A percentile compares a stretch with the other conserved stretches of the same genome.
These are phyloP conservation scores for Oryza nivara DNA, from an alignment of 176 grass and related monocot genomes.

Conservation along the genomic window DNA sequence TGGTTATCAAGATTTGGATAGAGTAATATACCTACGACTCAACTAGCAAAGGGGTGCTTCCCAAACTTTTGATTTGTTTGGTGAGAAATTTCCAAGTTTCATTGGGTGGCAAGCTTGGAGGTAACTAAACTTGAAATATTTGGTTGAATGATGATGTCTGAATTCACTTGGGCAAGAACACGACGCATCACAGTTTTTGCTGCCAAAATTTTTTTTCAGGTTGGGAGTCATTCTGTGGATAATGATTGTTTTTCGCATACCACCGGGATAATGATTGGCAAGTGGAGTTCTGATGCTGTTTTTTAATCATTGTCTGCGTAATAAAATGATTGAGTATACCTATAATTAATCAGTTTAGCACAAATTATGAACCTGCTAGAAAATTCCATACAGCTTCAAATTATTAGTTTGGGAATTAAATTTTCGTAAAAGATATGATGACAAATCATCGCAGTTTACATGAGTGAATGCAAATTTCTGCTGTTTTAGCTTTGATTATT, in stretches of 20 bases:
- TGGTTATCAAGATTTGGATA: too few species aligned
- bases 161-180: too few species aligned
- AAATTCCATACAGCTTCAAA: not conserved
- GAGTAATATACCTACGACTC: too few species aligned
- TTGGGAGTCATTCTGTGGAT: too few species aligned
- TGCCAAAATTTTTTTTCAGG: too few species aligned
- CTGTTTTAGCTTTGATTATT: not conserved
- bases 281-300: not conserved
- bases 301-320: not conserved
- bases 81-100: not conserved
- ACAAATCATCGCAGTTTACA: not conserved
- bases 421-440: not conserved
- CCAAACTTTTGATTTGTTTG: too few species aligned
- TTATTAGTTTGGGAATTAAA: not conserved
- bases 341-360: not conserved
- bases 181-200: too few species aligned
- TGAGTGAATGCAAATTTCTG: not conserved
- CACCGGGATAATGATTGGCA: not conserved
- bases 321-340: not conserved
- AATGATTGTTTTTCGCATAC: not conserved
- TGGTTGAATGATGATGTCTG: too few species aligned
- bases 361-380: not conserved
- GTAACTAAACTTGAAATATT: too few species aligned
- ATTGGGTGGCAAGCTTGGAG: too few species aligned
- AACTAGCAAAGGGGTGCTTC: too few species aligned